A percentile compares a stretch with the other conserved stretches of the same genome.
Conservation (phyloP, 108 stramenopile species). For the Cyclotella atomus region DNA sequence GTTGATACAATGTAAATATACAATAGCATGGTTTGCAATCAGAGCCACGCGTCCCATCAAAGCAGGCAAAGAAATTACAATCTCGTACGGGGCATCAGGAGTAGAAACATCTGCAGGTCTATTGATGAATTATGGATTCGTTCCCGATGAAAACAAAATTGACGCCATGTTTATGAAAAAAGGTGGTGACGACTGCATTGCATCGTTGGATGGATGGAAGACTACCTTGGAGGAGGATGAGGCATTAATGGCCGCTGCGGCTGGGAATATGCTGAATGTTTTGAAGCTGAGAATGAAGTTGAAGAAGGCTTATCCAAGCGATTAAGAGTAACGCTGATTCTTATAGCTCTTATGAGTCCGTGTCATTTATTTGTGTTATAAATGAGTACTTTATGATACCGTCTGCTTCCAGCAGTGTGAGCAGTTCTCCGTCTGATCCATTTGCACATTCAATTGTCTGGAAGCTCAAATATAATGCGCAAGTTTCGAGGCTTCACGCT, state of each 20-base stretch:
- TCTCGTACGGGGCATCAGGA: constrained; percentile 65
- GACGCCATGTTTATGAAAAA: constrained; percentile 65
- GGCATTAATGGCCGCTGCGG: constrained; percentile 29
- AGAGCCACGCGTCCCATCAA: constrained; percentile 63
- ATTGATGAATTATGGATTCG: constrained; percentile 74
- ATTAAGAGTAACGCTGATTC: too few relatives aligned
- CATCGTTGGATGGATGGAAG: constrained; percentile 58
- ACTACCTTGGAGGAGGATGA: constrained; percentile 80
- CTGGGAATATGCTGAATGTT: constrained; percentile 29
- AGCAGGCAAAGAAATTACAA: constrained; percentile 62
- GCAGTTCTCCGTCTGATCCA: too few relatives aligned
- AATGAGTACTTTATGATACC: too few relatives aligned
- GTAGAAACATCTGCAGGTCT: constrained; percentile 64
- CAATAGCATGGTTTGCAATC: constrained; percentile 66
- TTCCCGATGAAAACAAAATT: constrained; percentile 57
- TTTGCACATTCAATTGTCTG: too few relatives aligned
- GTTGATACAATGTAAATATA: too few relatives aligned
- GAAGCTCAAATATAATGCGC: too few relatives aligned
- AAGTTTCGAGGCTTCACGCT: too few relatives aligned
- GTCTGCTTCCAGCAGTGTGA: too few relatives aligned
- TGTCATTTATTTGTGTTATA: too few relatives aligned
- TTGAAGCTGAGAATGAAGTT: constrained; percentile 34
- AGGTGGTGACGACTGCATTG: constrained; percentile 65
- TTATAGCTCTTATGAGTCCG: too few relatives aligned
- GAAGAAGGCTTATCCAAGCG: constrained; percentile 29